Base-by-base conservation (phyloP, 2,329 filamentous ascomycete genomes). In the Drechslerella coelobrocha region DNA sequence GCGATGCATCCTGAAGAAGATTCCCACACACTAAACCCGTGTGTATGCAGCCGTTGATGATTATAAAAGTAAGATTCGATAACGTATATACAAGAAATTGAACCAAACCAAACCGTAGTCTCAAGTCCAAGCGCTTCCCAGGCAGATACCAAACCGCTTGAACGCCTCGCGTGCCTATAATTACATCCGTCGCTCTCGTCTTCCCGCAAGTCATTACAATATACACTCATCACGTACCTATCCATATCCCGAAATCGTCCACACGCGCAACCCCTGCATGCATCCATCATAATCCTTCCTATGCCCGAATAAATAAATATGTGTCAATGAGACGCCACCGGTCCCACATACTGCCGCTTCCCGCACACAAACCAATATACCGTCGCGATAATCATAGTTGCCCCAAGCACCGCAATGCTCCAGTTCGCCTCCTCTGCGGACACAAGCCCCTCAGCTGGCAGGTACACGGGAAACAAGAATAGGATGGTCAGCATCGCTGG, bases 361-460 rank as follows among this genome's bases (percentile, higher is more conserved):
- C 68, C 68, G 24, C 47, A 66, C 2, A 52, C 51, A 27, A 72
- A 72, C 68, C 68, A 72, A 47, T 72, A 72, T 2, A 48, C 51
- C 17, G 68, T 72, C n/a, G 61, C 68, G 19, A 65, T 54, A 2
- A 57, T 52, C 61, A 72, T 65, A 1, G 61, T 65, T 2, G 52
- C 27, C 12, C 60, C 68, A 6, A 72, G 56, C 3, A 72, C 68
- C 1, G 61, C 68, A 39, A 62, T 59, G 48, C 68, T 56, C 68
- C 68, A 72, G 43, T 72, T 72, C 23, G 68, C 68, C 19, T 72
- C 61, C 43, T 65, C 61, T 3, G 68, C 61, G 8, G 61, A 45
- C 34, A 72, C 68, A n/a, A 61, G 54, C 6, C 68, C 68, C 1
- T 60, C 39, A 10, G 61, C 68, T 27, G 68, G 68, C 5, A 72